Evolutionary conservation across 163 green algal genomes (phyloP).

Genomic region (Prototheca cutis): DNA sequence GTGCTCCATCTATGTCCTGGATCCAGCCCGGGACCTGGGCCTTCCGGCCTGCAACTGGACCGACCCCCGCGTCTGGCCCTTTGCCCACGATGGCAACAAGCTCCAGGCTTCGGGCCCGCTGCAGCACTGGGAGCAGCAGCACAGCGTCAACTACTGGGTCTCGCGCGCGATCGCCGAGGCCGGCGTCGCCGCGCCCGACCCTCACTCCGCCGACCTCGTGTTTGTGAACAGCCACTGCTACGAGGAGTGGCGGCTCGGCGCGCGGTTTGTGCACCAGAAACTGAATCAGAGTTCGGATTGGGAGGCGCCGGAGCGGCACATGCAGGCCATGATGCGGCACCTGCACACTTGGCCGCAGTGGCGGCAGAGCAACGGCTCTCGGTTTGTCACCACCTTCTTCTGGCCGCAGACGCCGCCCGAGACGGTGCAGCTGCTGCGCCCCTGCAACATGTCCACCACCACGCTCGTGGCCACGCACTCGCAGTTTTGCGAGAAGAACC

Average conservation of each 20-base stretch:
- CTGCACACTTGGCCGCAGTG: background rate
- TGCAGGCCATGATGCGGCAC: background rate
- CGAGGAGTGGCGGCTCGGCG: background rate
- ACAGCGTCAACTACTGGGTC: slow-evolving; percentile 13
- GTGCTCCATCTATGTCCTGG: slow-evolving; percentile 8
- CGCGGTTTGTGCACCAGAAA: background rate
- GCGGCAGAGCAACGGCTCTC: background rate
- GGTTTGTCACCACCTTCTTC: background rate
- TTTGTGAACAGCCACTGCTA: slow-evolving; percentile 20
- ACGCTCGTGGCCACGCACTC: background rate
- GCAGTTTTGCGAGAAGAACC: background rate
- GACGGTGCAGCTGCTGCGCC: background rate
- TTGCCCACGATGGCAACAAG: background rate
- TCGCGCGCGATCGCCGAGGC: slow-evolving; percentile 1
- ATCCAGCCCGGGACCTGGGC: slow-evolving; percentile 5
- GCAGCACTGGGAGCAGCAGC: slow-evolving; percentile 7
- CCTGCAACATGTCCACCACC: background rate
- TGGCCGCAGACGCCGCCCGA: background rate
- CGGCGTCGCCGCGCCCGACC: background rate
- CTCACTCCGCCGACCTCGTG: slow-evolving; percentile 6
- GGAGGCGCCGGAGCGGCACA: background rate
- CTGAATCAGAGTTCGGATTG: background rate
- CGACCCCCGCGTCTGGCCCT: background rate
- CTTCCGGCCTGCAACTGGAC: slow-evolving; percentile 1
- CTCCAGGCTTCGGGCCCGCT: background rate